phyloP scores from a whole-genome alignment of 306 rosid species.

The Fagus sylvatica region DNA sequence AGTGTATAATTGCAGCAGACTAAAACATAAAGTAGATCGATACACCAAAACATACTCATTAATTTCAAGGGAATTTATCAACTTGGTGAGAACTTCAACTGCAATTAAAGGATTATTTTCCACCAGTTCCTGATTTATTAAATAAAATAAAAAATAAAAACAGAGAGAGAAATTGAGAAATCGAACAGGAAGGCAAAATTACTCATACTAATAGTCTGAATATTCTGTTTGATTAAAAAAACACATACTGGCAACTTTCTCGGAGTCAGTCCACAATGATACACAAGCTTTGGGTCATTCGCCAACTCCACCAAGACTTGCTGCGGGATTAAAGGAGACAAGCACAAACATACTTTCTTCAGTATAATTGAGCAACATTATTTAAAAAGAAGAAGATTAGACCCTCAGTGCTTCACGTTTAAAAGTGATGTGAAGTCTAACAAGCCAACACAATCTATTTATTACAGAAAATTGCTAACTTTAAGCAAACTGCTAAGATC shows the following conservation, averaged over 20 bases:
- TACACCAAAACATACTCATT: slow-evolving; percentile 62
- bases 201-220: slow-evolving; percentile 13
- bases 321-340: slow-evolving; percentile 46
- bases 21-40: slow-evolving; percentile 11
- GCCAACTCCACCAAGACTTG: slow-evolving; percentile 79
- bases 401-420: slow-evolving; percentile 11
- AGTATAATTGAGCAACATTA: slow-evolving; percentile 19
- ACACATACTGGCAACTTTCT: slow-evolving; percentile 84
- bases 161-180: background rate
- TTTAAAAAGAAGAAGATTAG: slow-evolving; percentile 20
- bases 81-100: slow-evolving; percentile 88
- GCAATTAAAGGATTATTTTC: slow-evolving; percentile 96
- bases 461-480: background rate
- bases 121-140: slow-evolving; percentile 78
- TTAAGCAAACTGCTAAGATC: background rate
- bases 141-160: slow-evolving; percentile 10
- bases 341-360: slow-evolving; percentile 33
- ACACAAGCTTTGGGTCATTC: slow-evolving; percentile 86
- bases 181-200: slow-evolving; percentile 7
- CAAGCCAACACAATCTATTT: slow-evolving; percentile 11
- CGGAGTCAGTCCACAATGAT: slow-evolving; percentile 95
- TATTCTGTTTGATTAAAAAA: slow-evolving; percentile 21
- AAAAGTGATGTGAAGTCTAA: slow-evolving; percentile 16
- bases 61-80: slow-evolving; percentile 88
- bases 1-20: slow-evolving; percentile 13